phyloP scores from a whole-genome alignment of 2,329 filamentous ascomycete genomes.

The Elsinoe ampelina region DNA sequence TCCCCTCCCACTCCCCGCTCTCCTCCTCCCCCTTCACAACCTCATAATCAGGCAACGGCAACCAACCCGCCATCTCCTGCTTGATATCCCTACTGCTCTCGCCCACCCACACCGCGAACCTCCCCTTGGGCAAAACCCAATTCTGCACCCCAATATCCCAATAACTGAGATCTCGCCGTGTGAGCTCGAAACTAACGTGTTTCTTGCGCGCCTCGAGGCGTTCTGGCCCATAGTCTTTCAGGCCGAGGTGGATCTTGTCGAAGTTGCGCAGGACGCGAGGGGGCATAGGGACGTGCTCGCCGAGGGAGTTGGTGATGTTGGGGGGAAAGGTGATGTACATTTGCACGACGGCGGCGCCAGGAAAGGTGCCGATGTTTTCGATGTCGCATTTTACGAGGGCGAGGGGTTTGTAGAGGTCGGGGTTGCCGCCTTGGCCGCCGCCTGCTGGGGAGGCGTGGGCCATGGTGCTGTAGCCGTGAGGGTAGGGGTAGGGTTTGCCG shows the following conservation, averaged over 20 bases:
- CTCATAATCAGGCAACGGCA: constrained; percentile 4
- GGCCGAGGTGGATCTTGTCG: constrained; percentile 32
- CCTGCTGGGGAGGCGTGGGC: constrained; percentile 54
- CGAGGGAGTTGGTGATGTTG: constrained; percentile 21
- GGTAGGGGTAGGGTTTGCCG: constrained; percentile 40
- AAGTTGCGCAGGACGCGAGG: constrained; percentile 37
- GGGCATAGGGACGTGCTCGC: constrained; percentile 34
- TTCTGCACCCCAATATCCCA: constrained; percentile 30
- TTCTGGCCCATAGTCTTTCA: constrained; percentile 2
- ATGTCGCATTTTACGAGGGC: constrained; percentile 44
- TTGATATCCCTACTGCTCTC: constrained; percentile 23
- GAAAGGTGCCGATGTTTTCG: constrained; percentile 51
- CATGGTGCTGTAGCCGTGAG: constrained; percentile 44
- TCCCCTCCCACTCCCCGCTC: background rate
- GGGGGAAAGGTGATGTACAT: constrained; percentile 43
- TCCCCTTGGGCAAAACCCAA: constrained; percentile 28
- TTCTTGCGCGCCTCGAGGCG: constrained; percentile 18
- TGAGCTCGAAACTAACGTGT: constrained; percentile 23
- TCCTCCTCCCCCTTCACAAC: background rate
- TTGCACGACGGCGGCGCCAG: constrained; percentile 48
- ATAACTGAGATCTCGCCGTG: constrained; percentile 27
- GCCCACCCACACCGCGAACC: constrained; percentile 24
- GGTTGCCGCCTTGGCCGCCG: constrained; percentile 60
- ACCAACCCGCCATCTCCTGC: constrained; percentile 1
- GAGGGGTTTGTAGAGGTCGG: constrained; percentile 52